Evolutionary conservation across 2,329 filamentous ascomycete genomes (phyloP).

Genomic region (Sarocladium oryzae): DNA sequence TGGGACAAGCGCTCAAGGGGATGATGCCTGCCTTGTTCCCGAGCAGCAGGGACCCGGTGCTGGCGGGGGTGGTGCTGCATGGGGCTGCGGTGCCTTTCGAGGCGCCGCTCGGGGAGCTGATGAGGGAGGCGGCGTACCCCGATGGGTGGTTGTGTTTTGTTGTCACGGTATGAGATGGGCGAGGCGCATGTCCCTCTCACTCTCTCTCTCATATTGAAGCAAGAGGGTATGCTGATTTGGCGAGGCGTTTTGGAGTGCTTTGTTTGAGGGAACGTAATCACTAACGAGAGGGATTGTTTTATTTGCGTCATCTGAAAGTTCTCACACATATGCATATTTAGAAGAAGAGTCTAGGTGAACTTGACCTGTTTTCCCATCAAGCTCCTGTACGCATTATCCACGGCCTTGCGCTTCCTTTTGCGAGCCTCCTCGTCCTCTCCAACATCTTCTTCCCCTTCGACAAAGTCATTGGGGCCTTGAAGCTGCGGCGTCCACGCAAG

Average conservation of each 20-base stretch:
- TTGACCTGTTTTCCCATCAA: slow-evolving; percentile 68
- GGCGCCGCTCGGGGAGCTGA: slow-evolving; percentile 75
- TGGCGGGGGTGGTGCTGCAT: slow-evolving; percentile 81
- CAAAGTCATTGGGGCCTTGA: slow-evolving; percentile 43
- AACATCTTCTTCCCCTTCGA: slow-evolving; percentile 39
- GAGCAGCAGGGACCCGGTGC: slow-evolving; percentile 72
- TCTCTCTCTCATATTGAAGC: too few relatives aligned
- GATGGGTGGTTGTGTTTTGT: slow-evolving; percentile 89
- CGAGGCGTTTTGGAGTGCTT: neutral
- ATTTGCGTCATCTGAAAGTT: too few relatives aligned
- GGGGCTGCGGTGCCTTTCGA: slow-evolving; percentile 75
- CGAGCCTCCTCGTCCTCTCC: slow-evolving; percentile 37
- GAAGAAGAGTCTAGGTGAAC: slow-evolving; percentile 45
- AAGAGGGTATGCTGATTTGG: neutral
- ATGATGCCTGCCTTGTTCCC: slow-evolving; percentile 81
- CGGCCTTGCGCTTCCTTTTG: slow-evolving; percentile 63
- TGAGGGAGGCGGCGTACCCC: slow-evolving; percentile 75
- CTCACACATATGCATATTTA: too few relatives aligned
- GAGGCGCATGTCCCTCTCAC: too few relatives aligned
- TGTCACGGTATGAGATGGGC: slow-evolving; percentile 52
- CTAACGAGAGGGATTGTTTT: too few relatives aligned
- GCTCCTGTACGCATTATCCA: slow-evolving; percentile 74
- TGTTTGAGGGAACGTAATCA: too few relatives aligned
- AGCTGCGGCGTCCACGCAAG: slow-evolving; percentile 66
- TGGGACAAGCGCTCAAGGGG: slow-evolving; percentile 71